Conservation (phyloP, 163 green algal genomes). For the Prototheca wickerhamii region DNA sequence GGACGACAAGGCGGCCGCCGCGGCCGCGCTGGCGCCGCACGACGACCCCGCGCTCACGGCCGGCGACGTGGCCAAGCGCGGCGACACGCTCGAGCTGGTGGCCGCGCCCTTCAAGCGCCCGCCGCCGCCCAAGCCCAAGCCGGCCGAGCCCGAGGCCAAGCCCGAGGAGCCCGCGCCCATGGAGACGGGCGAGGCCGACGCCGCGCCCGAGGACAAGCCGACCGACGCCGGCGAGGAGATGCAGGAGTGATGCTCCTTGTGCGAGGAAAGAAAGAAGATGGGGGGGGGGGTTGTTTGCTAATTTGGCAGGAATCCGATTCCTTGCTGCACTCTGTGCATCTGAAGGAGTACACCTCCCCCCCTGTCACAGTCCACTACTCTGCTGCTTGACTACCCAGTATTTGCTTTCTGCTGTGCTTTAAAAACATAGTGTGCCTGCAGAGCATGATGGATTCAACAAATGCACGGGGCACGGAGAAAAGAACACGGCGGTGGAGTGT, state of each 20-base stretch:
- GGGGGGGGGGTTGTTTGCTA: no score
- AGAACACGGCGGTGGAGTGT: no score
- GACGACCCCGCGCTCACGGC: slow-evolving; percentile 59
- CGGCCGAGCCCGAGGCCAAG: not conserved
- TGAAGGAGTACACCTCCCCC: no score
- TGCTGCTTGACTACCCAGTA: no score
- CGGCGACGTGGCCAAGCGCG: slow-evolving; percentile 64
- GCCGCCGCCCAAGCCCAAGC: slow-evolving; percentile 14
- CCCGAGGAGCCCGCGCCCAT: not conserved
- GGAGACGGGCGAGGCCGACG: slow-evolving; percentile 3
- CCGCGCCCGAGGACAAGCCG: not conserved
- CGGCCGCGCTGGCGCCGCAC: not conserved
- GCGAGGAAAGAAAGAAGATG: no score
- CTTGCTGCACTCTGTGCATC: no score
- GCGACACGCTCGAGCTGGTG: slow-evolving; percentile 57
- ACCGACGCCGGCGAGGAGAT: slow-evolving; percentile 1
- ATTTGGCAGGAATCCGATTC: no score
- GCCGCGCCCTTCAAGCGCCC: slow-evolving; percentile 63
- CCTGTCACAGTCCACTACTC: no score
- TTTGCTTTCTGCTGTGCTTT: no score
- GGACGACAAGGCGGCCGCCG: slow-evolving; percentile 47
- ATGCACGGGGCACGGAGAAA: no score
- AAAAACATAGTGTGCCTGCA: no score
- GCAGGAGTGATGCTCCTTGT: slow-evolving; percentile 3
- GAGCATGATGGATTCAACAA: no score